These are phyloP conservation scores for Aspergillus hortae DNA, from an alignment of 2,329 filamentous ascomycete genomes.

Conservation along the genomic window DNA sequence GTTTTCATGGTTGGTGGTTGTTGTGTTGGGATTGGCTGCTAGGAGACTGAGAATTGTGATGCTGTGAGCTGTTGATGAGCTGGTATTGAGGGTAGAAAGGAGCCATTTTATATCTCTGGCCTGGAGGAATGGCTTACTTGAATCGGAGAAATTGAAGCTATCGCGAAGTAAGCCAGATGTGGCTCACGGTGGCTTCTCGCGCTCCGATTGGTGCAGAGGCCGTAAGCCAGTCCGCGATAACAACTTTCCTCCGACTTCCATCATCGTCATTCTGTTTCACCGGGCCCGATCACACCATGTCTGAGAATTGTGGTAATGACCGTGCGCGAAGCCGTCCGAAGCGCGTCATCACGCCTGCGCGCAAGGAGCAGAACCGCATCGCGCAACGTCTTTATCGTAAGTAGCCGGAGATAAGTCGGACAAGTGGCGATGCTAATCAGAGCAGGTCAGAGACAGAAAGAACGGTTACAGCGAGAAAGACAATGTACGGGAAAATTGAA, in stretches of 20 bases:
- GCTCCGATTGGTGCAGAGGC: slow-evolving; percentile 10
- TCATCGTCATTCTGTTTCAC: background rate
- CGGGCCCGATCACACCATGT: background rate
- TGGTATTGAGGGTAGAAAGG: background rate
- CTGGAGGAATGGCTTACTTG: background rate
- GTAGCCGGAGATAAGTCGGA: slow-evolving; percentile 5
- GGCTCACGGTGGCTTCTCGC: slow-evolving; percentile 2
- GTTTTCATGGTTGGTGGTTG: slow-evolving; percentile 19
- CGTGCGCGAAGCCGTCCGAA: slow-evolving; percentile 15
- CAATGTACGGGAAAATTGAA: background rate
- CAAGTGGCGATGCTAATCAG: background rate
- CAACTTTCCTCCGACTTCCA: too few relatives aligned
- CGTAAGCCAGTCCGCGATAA: slow-evolving; percentile 13
- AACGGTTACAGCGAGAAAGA: background rate
- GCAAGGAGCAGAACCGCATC: slow-evolving; percentile 36
- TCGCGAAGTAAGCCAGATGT: background rate
- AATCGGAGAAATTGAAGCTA: background rate
- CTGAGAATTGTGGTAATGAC: background rate
- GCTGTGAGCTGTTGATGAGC: background rate
- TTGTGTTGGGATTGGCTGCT: background rate
- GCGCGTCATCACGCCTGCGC: slow-evolving; percentile 34
- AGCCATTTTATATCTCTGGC: background rate
- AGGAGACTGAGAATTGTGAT: background rate
- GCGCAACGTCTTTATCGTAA: slow-evolving; percentile 36
- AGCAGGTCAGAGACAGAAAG: slow-evolving; percentile 15